A percentile compares a stretch with the other conserved stretches of the same genome.
These are phyloP conservation scores for Alternaria arborescens DNA, from an alignment of 2,329 filamentous ascomycete genomes.

Conservation along the genomic window DNA sequence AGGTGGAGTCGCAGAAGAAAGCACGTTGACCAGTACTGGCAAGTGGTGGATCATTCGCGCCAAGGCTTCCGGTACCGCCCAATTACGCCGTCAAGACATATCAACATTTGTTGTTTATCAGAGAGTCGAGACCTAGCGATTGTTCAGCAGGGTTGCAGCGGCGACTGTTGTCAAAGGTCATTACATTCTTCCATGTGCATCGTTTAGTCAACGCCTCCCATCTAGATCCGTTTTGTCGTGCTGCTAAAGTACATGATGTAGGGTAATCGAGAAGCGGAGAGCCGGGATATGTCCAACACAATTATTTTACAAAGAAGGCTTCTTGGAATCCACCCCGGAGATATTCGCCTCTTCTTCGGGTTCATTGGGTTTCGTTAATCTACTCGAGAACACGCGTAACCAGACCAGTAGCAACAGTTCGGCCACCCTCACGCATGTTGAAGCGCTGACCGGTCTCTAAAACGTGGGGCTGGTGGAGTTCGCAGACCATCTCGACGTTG, in stretches of 20 bases:
- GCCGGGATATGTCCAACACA: conserved; percentile 29
- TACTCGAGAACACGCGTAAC: conserved; percentile 51
- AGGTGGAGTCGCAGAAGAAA: background rate
- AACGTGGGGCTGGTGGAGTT: conserved; percentile 84
- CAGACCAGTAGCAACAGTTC: conserved; percentile 57
- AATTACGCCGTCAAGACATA: background rate
- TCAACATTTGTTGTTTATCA: background rate
- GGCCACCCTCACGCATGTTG: conserved; percentile 97
- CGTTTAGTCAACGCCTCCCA: conserved; percentile 30
- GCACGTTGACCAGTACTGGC: background rate
- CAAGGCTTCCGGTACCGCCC: background rate
- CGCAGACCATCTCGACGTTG: conserved; percentile 96
- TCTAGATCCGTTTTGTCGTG: conserved; percentile 35
- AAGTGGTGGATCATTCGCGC: background rate
- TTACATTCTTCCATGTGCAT: conserved; percentile 30
- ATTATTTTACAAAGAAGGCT: conserved; percentile 35
- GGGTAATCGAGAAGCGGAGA: conserved; percentile 37
- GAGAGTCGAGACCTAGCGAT: background rate
- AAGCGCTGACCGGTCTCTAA: conserved; percentile 93
- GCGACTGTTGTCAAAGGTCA: conserved; percentile 14
- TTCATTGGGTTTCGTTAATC: conserved; percentile 5
- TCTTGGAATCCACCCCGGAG: conserved; percentile 19
- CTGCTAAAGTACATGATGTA: conserved; percentile 38
- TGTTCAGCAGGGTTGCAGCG: background rate
- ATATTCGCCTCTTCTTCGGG: conserved; percentile 10